These are phyloP conservation scores for Polygonum aviculare DNA, from an alignment of 148 eudicot genomes.

Conservation along the genomic window DNA sequence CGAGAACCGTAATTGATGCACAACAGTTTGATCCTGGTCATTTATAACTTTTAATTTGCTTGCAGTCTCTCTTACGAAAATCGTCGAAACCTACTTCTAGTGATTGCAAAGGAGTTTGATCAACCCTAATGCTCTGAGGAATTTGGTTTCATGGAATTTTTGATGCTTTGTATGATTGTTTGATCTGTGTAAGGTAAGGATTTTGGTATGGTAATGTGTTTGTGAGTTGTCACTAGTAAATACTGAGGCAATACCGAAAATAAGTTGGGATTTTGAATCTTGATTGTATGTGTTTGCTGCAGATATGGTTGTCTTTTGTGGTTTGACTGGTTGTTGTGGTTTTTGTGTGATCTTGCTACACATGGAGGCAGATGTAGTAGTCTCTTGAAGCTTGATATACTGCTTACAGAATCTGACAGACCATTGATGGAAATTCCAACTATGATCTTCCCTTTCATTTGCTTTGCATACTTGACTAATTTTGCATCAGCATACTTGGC, in stretches of 20 bases:
- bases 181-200: neutral
- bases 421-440: too few relatives aligned
- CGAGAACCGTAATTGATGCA: too few relatives aligned
- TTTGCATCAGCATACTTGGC: too few relatives aligned
- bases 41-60: too few relatives aligned
- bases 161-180: neutral
- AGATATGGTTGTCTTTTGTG: neutral
- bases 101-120: too few relatives aligned
- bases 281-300: neutral
- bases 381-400: too few relatives aligned
- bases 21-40: too few relatives aligned
- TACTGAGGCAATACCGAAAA: neutral
- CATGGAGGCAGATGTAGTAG: neutral
- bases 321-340: conserved; percentile 6
- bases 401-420: too few relatives aligned
- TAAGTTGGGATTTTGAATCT: neutral
- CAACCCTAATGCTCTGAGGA: neutral
- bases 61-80: too few relatives aligned
- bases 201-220: neutral
- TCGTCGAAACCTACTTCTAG: too few relatives aligned
- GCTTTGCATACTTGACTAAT: too few relatives aligned
- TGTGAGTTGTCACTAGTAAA: neutral
- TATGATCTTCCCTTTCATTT: too few relatives aligned
- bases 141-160: neutral
- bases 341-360: neutral